Evolutionary conservation across 2,329 filamentous ascomycete genomes (phyloP).

Genomic region (Pestalotiopsis sp.): DNA sequence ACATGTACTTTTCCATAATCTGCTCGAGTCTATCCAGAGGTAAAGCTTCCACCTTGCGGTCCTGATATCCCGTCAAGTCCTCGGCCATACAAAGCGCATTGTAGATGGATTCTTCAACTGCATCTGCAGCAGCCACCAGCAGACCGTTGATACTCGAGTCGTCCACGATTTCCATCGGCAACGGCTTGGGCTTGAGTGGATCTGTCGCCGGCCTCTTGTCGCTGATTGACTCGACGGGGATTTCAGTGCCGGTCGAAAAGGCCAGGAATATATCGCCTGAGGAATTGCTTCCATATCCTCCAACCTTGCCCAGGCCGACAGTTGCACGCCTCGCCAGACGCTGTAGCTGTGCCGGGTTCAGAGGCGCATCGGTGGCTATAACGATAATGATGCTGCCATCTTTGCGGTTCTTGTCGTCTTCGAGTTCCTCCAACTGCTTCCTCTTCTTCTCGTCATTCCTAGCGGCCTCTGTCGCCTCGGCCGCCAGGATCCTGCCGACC

Average conservation of each 20-base stretch:
- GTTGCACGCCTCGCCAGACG: constrained; percentile 63
- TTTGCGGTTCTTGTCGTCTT: constrained; percentile 49
- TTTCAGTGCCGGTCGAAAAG: constrained; percentile 62
- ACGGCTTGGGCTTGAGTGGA: constrained; percentile 38
- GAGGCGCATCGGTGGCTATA: constrained; percentile 61
- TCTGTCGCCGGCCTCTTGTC: constrained; percentile 39
- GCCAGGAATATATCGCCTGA: constrained; percentile 71
- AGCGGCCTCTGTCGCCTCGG: constrained; percentile 37
- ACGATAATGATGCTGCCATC: constrained; percentile 66
- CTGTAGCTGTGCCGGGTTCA: constrained; percentile 59
- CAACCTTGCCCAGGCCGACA: constrained; percentile 62
- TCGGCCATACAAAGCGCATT: constrained; percentile 66
- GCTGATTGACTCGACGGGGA: constrained; percentile 45
- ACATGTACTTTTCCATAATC: constrained; percentile 44
- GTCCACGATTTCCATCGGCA: constrained; percentile 49
- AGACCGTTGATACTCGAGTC: constrained; percentile 63
- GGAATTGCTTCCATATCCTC: constrained; percentile 62
- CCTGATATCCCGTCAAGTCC: constrained; percentile 57
- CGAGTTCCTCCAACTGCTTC: constrained; percentile 28
- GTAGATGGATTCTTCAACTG: constrained; percentile 67
- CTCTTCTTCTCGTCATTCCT: constrained; percentile 27
- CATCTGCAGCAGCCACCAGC: constrained; percentile 64
- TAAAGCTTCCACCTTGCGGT: constrained; percentile 50
- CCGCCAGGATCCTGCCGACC: constrained; percentile 58
- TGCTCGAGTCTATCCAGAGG: constrained; percentile 48